Base-by-base conservation (phyloP, 169 alveolate species). In the Eimeria praecox region DNA sequence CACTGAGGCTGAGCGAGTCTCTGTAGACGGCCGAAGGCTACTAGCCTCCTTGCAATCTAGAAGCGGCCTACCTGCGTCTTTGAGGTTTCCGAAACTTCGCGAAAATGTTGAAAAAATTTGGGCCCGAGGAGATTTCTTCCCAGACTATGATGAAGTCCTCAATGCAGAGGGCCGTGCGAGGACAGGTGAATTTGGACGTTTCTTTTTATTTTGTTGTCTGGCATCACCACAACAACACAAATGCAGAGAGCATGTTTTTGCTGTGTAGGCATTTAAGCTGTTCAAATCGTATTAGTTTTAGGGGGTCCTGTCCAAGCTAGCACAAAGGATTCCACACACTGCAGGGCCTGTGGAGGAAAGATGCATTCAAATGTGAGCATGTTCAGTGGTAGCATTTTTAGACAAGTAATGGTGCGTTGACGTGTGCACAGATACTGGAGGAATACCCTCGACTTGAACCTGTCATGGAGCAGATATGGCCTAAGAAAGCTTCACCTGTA, bases 381-480 rank as follows among this genome's bases (percentile, higher is more conserved):
- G 5, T 5, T 20, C n/a, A 24, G 44, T 33, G 46, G 0, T 66
- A 10, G 4, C 4, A 30, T 4, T 24, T 33, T 66, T 12, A 20
- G 40, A n/a, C 46, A 66, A 1, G 46, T 9, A 8, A 10, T 66
- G 78, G 27, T 66, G 46, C 4, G 5, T n/a, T 2, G 27, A 27
- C 24, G 78, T 66, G 42, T 44, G 42, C 8, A 44, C 93, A 95
- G 96, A 95, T 98, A 59, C 85, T 97, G 90, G 97, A 97, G 96
- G 98, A 85, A 83, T 98, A 95, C 44, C 99, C 99, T 1, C 97
- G 98, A 35, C 96, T 98, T 82, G 99, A 98, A 75, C 97, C 97
- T 59, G 98, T 97, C 56, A 97, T 98, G 91, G 99, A 98, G 64
- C 98, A 97, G 56, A 98, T 99, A 30, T 96, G 98, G 96, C 99